phyloP scores from a whole-genome alignment of 305 asterid species.

The Rubia balearica region DNA sequence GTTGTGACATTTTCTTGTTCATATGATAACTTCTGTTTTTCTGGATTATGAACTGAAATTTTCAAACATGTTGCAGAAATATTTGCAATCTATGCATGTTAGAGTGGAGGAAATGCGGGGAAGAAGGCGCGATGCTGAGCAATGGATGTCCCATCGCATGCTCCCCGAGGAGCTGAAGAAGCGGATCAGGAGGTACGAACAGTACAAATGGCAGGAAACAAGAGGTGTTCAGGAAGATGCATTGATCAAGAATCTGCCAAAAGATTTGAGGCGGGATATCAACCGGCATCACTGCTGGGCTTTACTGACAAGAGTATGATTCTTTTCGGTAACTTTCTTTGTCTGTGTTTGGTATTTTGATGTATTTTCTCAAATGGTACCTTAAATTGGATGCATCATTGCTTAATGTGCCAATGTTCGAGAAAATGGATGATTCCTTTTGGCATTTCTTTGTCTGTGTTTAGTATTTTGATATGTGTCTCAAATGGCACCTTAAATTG shows the following conservation, averaged over 20 bases:
- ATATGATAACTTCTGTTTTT: neutral
- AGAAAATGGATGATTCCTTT: constrained; percentile 39
- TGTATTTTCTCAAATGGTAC: neutral
- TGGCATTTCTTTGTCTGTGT: too few species aligned
- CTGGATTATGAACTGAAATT: constrained; percentile 2
- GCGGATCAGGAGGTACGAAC: constrained; percentile 54
- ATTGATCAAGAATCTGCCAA: constrained; percentile 52
- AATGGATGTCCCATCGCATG: constrained; percentile 56
- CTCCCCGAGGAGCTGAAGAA: constrained; percentile 40
- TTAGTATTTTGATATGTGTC: too few species aligned
- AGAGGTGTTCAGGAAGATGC: constrained; percentile 63
- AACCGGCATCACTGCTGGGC: constrained; percentile 64
- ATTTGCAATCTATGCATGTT: constrained; percentile 41
- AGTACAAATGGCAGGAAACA: constrained; percentile 63
- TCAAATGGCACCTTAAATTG: neutral
- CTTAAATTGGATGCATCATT: neutral
- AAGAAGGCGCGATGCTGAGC: constrained; percentile 39
- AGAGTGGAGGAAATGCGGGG: constrained; percentile 51
- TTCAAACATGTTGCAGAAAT: constrained; percentile 36
- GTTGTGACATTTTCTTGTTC: neutral
- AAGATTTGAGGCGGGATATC: constrained; percentile 61
- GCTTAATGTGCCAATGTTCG: constrained; percentile 48
- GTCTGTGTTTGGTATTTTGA: neutral
- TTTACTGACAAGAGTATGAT: constrained; percentile 46
- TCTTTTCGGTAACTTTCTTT: neutral